phyloP scores from a whole-genome alignment of 2,329 filamentous ascomycete genomes.

The Fusarium papillatum region DNA sequence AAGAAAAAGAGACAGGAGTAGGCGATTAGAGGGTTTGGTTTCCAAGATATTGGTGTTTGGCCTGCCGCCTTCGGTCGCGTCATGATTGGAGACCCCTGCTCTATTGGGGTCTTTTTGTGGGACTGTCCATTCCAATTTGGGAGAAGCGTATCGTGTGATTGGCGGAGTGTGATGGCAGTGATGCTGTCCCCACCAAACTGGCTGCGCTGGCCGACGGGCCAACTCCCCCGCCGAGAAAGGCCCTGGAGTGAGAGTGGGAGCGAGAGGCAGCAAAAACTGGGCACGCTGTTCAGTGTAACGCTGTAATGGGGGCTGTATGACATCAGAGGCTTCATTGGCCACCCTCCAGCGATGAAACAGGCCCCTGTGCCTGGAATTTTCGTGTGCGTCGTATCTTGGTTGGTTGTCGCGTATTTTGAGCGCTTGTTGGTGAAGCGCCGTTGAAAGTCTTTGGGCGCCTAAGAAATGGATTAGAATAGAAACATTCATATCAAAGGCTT shows the following conservation, averaged over 20 bases:
- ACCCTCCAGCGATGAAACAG: slow-evolving; percentile 32
- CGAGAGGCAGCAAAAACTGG: slow-evolving; percentile 21
- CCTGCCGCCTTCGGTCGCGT: slow-evolving; percentile 29
- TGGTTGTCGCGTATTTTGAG: slow-evolving; percentile 23
- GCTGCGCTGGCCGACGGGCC: slow-evolving; percentile 7
- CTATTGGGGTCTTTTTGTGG: not conserved
- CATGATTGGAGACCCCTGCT: slow-evolving; percentile 35
- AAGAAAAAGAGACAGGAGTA: not conserved
- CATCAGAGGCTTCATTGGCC: slow-evolving; percentile 54
- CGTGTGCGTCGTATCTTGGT: slow-evolving; percentile 20
- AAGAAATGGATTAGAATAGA: slow-evolving; percentile 11
- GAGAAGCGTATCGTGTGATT: slow-evolving; percentile 1
- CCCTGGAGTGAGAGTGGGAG: not conserved
- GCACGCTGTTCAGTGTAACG: slow-evolving; percentile 10
- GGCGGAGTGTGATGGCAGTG: not conserved
- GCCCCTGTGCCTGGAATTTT: slow-evolving; percentile 34
- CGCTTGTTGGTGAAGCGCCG: not conserved
- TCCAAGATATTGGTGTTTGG: slow-evolving; percentile 39
- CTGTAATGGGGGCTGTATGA: slow-evolving; percentile 42
- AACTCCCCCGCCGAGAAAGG: not conserved
- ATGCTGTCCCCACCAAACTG: not conserved
- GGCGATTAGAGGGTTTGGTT: slow-evolving; percentile 25
- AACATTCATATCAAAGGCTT: not conserved
- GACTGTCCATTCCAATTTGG: slow-evolving; percentile 5
- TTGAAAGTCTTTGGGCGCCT: not conserved